Conservation (phyloP, 805 yeast species). For the Pichia deserticola region DNA sequence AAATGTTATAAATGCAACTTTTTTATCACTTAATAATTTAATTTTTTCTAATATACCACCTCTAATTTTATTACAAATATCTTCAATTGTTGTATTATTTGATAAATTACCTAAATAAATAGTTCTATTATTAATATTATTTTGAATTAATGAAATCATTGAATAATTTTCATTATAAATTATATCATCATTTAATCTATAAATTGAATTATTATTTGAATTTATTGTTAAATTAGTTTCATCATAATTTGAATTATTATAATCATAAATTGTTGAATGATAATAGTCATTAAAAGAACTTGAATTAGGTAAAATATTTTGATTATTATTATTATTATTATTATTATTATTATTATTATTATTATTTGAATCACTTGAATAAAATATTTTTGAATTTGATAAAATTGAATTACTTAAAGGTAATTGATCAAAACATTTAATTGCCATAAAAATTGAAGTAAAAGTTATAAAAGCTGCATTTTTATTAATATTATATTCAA, state of each 20-base stretch:
- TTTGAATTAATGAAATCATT: background rate
- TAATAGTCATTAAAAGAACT: background rate
- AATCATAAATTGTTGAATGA: too few relatives aligned
- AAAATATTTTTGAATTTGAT: conserved; percentile 21
- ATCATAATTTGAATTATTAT: too few relatives aligned
- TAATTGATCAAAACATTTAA: conserved; percentile 35
- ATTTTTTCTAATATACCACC: conserved; percentile 69
- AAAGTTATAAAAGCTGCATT: conserved; percentile 31
- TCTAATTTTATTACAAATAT: conserved; percentile 66
- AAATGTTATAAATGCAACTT: conserved; percentile 64
- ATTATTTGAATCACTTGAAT: conserved; percentile 20
- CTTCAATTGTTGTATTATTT: conserved; percentile 58
- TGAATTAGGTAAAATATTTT: background rate
- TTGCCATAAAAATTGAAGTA: conserved; percentile 39
- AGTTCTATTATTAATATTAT: conserved; percentile 49
- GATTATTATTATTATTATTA: too few relatives aligned
- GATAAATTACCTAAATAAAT: conserved; percentile 63
- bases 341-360: too few relatives aligned
- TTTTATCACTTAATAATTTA: conserved; percentile 41
- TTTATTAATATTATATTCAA: conserved; percentile 21
- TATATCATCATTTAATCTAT: background rate
- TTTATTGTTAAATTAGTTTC: background rate
- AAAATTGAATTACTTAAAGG: conserved; percentile 20
- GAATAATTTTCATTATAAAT: background rate
- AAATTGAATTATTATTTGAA: background rate